Evolutionary conservation across 139 green algal genomes (phyloP).

Genomic region (Dunaliella sp.): DNA sequence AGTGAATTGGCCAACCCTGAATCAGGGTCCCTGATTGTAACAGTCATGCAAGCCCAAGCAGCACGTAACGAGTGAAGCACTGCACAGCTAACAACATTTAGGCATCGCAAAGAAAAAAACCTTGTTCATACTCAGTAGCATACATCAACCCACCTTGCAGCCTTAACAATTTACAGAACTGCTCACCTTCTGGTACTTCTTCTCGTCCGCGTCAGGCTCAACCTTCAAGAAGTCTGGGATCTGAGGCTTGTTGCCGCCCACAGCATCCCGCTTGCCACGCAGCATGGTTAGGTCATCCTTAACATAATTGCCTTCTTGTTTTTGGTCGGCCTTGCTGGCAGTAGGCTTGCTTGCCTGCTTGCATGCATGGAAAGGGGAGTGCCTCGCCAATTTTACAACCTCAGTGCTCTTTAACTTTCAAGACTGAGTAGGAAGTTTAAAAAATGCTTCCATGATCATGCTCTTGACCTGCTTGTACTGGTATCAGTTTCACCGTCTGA

Average conservation of each 20-base stretch:
- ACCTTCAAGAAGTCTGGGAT: conserved; percentile 39
- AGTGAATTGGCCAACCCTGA: too few relatives aligned
- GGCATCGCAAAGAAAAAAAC: neutral
- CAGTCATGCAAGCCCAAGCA: neutral
- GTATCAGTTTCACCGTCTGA: too few relatives aligned
- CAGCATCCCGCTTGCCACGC: neutral
- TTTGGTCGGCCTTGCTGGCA: neutral
- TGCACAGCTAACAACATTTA: neutral
- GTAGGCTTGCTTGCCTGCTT: neutral
- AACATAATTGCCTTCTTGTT: neutral
- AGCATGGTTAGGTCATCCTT: too few relatives aligned
- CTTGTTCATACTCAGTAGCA: too few relatives aligned
- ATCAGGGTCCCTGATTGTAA: too few relatives aligned
- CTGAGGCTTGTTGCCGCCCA: neutral
- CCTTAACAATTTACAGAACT: neutral
- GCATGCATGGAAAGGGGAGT: neutral
- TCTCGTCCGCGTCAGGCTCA: conserved; percentile 23
- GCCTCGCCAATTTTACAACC: too few relatives aligned
- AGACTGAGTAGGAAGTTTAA: neutral
- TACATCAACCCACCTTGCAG: neutral
- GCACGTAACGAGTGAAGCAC: neutral
- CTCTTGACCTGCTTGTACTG: neutral
- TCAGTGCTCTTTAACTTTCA: too few relatives aligned
- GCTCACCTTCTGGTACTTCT: conserved; percentile 3
- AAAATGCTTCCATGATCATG: neutral